Percentiles rank a stretch among this genome's conserved stretches.
Evolutionary conservation across 1,284 basidiomycete genomes (phyloP).

Genomic region (Sanghuangporus baumii): DNA sequence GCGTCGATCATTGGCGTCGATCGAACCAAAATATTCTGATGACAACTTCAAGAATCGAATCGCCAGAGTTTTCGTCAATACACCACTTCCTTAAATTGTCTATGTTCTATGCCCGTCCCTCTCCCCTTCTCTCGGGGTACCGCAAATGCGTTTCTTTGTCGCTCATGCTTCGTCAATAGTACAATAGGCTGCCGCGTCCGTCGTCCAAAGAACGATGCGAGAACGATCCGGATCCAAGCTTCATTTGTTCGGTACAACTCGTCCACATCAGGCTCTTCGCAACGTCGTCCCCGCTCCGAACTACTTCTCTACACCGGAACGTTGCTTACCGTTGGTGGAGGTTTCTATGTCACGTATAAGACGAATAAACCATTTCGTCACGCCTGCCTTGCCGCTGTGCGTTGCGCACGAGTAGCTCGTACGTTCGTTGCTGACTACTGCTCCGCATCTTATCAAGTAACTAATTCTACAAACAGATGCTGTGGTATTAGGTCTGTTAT

Average conservation of each 20-base stretch:
- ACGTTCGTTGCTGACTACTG: constrained; percentile 13
- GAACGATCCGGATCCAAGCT: not conserved
- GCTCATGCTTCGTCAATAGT: not conserved
- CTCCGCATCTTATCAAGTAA: constrained; percentile 1
- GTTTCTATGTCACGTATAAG: constrained; percentile 48
- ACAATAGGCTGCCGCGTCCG: not conserved
- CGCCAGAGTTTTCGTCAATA: not conserved
- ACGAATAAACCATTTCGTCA: constrained; percentile 62
- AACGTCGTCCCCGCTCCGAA: constrained; percentile 9
- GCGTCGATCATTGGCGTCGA: not conserved
- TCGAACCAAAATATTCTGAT: not conserved
- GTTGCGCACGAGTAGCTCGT: constrained; percentile 73
- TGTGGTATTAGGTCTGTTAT: constrained; percentile 37
- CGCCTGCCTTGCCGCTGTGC: constrained; percentile 52
- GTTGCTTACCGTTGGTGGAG: constrained; percentile 24
- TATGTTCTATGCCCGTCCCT: constrained; percentile 16
- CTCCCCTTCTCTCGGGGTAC: constrained; percentile 5
- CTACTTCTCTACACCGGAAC: constrained; percentile 14
- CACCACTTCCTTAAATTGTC: not conserved
- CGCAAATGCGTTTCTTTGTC: not conserved
- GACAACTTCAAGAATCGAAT: not conserved
- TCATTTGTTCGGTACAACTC: not conserved
- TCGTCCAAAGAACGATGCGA: not conserved
- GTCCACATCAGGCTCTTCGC: not conserved
- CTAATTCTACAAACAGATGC: constrained; percentile 38